A percentile compares a stretch with the other conserved stretches of the same genome.
Evolutionary conservation across 2,329 filamentous ascomycete genomes (phyloP).

Genomic region (Chaetomiaceae sp.): DNA sequence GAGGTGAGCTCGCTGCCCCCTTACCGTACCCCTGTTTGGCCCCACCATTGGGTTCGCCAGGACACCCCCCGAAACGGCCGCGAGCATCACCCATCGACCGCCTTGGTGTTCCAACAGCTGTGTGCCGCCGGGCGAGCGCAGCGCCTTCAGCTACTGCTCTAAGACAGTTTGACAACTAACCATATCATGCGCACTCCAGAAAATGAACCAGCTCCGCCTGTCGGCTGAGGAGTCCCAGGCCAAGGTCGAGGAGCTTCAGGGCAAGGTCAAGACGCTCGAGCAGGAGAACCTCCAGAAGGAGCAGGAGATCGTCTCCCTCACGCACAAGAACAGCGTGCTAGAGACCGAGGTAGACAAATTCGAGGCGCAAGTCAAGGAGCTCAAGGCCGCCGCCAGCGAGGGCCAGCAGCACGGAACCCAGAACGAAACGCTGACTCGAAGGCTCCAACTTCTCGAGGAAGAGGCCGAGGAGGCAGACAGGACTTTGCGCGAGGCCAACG

Average conservation of each 20-base stretch:
- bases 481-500: conserved; percentile 93
- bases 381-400: conserved; percentile 81
- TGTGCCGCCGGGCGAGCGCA: not conserved
- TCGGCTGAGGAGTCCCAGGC: conserved; percentile 81
- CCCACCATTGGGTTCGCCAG: conserved; percentile 29
- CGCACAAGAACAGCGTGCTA: conserved; percentile 90
- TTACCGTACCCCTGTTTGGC: conserved; percentile 26
- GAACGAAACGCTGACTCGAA: conserved; percentile 86
- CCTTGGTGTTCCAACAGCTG: conserved; percentile 1
- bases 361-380: conserved; percentile 74
- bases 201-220: conserved; percentile 90
- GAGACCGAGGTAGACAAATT: conserved; percentile 91
- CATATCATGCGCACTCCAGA: conserved; percentile 47
- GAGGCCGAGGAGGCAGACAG: conserved; percentile 96
- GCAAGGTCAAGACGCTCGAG: conserved; percentile 83
- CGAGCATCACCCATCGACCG: conserved; percentile 9
- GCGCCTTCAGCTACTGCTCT: not conserved
- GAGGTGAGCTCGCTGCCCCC: conserved; percentile 57
- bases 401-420: conserved; percentile 78
- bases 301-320: conserved; percentile 94
- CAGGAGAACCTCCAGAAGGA: conserved; percentile 95
- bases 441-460: conserved; percentile 93
- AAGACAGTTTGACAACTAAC: conserved; percentile 22
- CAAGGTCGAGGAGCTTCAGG: conserved; percentile 82
- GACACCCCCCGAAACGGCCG: conserved; percentile 24